A percentile compares a stretch with the other conserved stretches of the same genome.
Evolutionary conservation across 306 rosid species (phyloP).

Genomic region (Malus sylvestris): DNA sequence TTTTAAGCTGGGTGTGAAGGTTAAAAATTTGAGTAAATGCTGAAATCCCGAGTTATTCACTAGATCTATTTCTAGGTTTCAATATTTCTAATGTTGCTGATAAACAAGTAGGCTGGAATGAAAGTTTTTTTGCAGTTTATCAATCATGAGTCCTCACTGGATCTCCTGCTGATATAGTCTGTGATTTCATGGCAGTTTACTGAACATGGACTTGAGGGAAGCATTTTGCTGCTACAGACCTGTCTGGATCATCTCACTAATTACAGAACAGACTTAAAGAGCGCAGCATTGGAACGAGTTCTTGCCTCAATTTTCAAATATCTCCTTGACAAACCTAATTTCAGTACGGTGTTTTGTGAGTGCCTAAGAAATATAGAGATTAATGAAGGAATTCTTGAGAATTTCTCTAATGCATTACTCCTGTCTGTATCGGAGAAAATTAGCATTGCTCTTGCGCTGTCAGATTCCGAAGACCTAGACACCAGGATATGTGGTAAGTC

Average conservation of each 20-base stretch:
- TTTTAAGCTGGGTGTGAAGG: not conserved
- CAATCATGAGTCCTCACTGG: conserved; percentile 7
- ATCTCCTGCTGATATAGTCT: conserved; percentile 9
- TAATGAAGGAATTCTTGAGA: conserved; percentile 53
- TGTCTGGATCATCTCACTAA: conserved; percentile 67
- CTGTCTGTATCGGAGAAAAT: conserved; percentile 68
- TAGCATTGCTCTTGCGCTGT: conserved; percentile 74
- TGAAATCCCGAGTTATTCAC: not conserved
- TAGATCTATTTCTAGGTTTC: not conserved
- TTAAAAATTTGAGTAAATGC: not conserved
- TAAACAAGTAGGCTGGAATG: not conserved
- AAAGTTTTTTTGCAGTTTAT: not conserved
- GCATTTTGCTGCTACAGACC: conserved; percentile 73
- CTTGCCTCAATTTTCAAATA: conserved; percentile 51
- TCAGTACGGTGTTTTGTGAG: conserved; percentile 73
- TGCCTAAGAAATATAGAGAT: conserved; percentile 57
- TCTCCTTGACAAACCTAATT: conserved; percentile 75
- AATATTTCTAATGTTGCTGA: not conserved
- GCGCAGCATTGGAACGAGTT: conserved; percentile 40
- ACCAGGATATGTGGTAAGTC: conserved; percentile 62
- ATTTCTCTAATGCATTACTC: conserved; percentile 49
- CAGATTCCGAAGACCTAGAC: conserved; percentile 79
- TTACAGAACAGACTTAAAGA: conserved; percentile 41
- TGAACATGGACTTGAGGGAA: conserved; percentile 70
- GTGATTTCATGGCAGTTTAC: conserved; percentile 46